Conservation (phyloP, 768 basidiomycete species). For the Rhizopogon roseolus region DNA sequence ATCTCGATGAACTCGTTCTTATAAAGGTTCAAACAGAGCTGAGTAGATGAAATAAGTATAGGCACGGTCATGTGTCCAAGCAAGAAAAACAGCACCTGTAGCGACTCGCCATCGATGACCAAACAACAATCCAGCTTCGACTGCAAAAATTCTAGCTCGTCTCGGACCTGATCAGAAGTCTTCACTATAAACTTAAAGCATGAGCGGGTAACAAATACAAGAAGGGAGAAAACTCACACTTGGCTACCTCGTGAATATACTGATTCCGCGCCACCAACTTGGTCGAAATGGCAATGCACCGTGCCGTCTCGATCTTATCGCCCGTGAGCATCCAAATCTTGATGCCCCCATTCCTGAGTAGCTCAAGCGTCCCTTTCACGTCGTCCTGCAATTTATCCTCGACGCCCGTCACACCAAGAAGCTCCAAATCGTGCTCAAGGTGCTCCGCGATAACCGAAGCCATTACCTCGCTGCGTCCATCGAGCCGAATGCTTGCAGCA, state of each 20-base stretch:
- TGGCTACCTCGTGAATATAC: slow-evolving; percentile 95
- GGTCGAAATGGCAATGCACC: slow-evolving; percentile 96
- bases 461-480: slow-evolving; percentile 82
- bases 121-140: slow-evolving; percentile 96
- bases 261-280: slow-evolving; percentile 95
- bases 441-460: slow-evolving; percentile 63
- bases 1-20: slow-evolving; percentile 94
- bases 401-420: slow-evolving; percentile 94
- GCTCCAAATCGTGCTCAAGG: slow-evolving; percentile 86
- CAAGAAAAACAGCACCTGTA: slow-evolving; percentile 57
- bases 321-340: slow-evolving; percentile 99
- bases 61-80: not conserved
- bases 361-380: slow-evolving; percentile 88
- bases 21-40: slow-evolving; percentile 91
- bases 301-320: slow-evolving; percentile 98
- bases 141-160: slow-evolving; percentile 90
- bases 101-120: slow-evolving; percentile 95
- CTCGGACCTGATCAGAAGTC: slow-evolving; percentile 74
- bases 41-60: slow-evolving; percentile 1
- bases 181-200: slow-evolving; percentile 53
- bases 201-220: slow-evolving; percentile 1
- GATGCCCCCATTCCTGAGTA: slow-evolving; percentile 92
- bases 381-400: slow-evolving; percentile 99
- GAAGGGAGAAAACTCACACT: slow-evolving; percentile 45
- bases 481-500: slow-evolving; percentile 73